Evolutionary conservation across 2,329 filamentous ascomycete genomes (phyloP), one percentile per base, ranked within the genome.

Genomic region (Fusarium secorum): DNA sequence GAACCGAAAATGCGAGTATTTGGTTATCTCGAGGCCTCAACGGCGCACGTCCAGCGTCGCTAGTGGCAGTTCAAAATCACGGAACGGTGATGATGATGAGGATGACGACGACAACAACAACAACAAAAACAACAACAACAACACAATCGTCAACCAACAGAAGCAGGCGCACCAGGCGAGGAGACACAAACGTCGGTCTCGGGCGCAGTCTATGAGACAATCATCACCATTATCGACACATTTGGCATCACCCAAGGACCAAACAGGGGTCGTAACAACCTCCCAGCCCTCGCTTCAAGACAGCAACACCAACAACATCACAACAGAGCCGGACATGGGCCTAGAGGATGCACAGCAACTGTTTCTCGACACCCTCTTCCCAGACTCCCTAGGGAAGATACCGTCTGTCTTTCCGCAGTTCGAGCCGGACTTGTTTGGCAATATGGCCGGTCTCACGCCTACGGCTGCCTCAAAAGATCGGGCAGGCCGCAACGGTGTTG

Each of bases 21-120:
- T 46, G 44, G 44, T 46, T 14, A 46, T 46, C 10, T 46, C 44
- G 13, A 46, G 44, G 26, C 44, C 44, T 7, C 44, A 46, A 28
- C 26, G 44, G 26, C 44, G 44, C 3, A 17, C 44, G 1, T 46
- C 44, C 13, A 46, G 44, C 26, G 44, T 17, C 44, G 20, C 14
- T 6, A 46, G 44, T 30, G 20, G 26, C 4, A 26, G 44, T 28
- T 6, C 26, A 46, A 46, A 46, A 10, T 46, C 44, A 28, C 26
- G 26, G 20, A 30, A n/a, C 4, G 41, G 11, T 5, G 44, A 46
- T 2, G 44, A n/a, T 15, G 44, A 46, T 11, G 44, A 46, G 0
- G 44, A n/a, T 0, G 20, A 45, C 6, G 26, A 46, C 9, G 13
- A 45, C 11, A 11, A 3, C 2, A 5, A 14, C 9, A 15, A 30